Evolutionary conservation across 495 filamentous ascomycete species (phyloP).

Genomic region (Penicillium samsonianum): DNA sequence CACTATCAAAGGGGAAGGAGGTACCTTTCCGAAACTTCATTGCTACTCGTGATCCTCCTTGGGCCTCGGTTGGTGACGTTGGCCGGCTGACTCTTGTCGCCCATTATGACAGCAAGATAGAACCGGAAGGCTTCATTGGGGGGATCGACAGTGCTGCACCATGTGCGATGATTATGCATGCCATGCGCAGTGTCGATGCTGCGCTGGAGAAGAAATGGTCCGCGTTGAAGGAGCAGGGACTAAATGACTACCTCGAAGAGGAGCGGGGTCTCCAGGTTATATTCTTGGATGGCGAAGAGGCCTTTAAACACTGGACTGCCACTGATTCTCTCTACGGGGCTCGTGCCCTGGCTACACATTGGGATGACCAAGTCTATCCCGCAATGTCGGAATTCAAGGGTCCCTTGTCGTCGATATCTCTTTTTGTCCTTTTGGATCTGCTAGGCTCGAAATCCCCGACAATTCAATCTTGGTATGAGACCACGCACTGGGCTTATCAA

Average conservation of each 20-base stretch:
- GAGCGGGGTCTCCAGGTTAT: conserved; percentile 86
- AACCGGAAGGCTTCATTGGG: conserved; percentile 86
- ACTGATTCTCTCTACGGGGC: conserved; percentile 87
- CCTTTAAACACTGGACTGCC: conserved; percentile 75
- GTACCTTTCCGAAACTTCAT: conserved; percentile 88
- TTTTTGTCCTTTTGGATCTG: conserved; percentile 93
- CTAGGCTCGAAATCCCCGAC: conserved; percentile 70
- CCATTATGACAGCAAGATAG: conserved; percentile 87
- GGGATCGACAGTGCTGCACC: conserved; percentile 92
- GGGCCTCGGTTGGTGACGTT: conserved; percentile 69
- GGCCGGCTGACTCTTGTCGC: conserved; percentile 83
- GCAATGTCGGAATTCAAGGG: conserved; percentile 73
- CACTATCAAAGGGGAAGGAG: conserved; percentile 62
- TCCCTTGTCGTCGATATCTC: conserved; percentile 71
- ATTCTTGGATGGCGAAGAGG: conserved; percentile 92
- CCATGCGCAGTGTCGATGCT: conserved; percentile 73
- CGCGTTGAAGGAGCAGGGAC: conserved; percentile 61
- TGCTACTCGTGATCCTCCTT: conserved; percentile 86
- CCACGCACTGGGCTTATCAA: conserved; percentile 92
- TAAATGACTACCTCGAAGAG: conserved; percentile 56
- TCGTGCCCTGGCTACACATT: conserved; percentile 71
- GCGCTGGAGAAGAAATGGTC: conserved; percentile 82
- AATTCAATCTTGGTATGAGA: conserved; percentile 78
- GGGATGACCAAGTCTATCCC: conserved; percentile 67
- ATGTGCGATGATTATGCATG: conserved; percentile 89